A percentile compares a stretch with the other conserved stretches of the same genome.
These are phyloP conservation scores for Dendrocalamus sinicus DNA, from an alignment of 176 grass and related monocot genomes.

Conservation along the genomic window DNA sequence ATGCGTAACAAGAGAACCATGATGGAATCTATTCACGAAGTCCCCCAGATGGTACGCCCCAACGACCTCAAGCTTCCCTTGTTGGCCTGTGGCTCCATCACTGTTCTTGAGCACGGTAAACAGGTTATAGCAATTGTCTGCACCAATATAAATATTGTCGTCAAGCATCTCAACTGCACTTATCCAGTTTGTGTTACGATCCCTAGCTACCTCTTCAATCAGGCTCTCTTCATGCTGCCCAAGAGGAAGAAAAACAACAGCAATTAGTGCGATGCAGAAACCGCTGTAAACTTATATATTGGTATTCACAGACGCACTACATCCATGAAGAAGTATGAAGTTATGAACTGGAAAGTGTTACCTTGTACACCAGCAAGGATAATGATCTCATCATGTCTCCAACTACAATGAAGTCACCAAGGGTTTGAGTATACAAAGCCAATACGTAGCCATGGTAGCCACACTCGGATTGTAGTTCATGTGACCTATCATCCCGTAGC, in stretches of 20 bases:
- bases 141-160: constrained; percentile 61
- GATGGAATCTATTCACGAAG: constrained; percentile 61
- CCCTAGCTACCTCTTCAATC: constrained; percentile 64
- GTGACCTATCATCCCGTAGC: constrained; percentile 53
- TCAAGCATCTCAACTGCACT: constrained; percentile 67
- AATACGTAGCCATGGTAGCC: constrained; percentile 38
- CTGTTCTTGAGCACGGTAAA: constrained; percentile 56
- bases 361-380: constrained; percentile 66
- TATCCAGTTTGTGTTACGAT: constrained; percentile 70
- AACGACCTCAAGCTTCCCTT: constrained; percentile 53
- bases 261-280: neutral
- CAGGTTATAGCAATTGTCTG: constrained; percentile 68
- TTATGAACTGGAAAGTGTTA: neutral
- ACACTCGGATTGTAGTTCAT: constrained; percentile 55
- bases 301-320: too few relatives aligned
- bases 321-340: too few relatives aligned
- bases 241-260: neutral
- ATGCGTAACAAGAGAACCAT: constrained; percentile 59
- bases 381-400: constrained; percentile 68
- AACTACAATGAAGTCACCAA: constrained; percentile 66
- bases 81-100: constrained; percentile 47
- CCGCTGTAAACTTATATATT: too few relatives aligned
- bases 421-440: constrained; percentile 64
- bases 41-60: constrained; percentile 71
- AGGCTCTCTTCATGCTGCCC: constrained; percentile 59